Base-by-base conservation (phyloP, 352 stramenopile genomes). In the Globisporangium ultimum region DNA sequence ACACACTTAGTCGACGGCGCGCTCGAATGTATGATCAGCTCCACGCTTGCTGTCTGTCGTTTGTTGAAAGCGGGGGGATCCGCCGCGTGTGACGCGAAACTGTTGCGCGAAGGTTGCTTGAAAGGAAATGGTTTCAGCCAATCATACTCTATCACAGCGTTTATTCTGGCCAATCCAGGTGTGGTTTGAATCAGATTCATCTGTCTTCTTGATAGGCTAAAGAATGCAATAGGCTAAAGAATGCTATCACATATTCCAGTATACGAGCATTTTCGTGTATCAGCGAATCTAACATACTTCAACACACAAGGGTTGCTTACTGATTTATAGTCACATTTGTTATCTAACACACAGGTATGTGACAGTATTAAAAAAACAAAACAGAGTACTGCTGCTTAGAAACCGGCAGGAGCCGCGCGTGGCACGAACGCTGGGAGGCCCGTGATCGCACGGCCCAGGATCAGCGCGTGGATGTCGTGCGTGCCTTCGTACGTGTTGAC, bases 401-500 rank as follows among this genome's bases (percentile, higher is more conserved):
- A 49, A 10, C 12, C n/a, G 15, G 15, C 52, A 41, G 76, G 76
- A 55, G 84, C 80, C 67, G 78, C 77, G 55, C 80, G 82, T 55
- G 95, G 95, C 32, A 98, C 92, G 75, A 99, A 99, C 9, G 93
- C 75, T 21, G 93, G 87, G 53, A 99, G 94, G 18, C 93, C 96
- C 12, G 97, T 99, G 75, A 99, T 98, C 51, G 94, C 95, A 18
- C 96, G 82, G 21, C 97, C 97, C 7, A 99, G 80, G 67, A 99
- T 98, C n/a, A 99, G 80, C 41, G 96, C 96, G 72, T 99, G 97
- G 38, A 99, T 84, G 72, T 99, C 97, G 71, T 99, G 96, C 22
- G 97, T 99, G 50, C 97, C 97, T 77, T 99, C 97, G 78, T 99
- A 99, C 18, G 97, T 99, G 80, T 99, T 99, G 36, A 99, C 97